phyloP scores from a whole-genome alignment of 2,329 filamentous ascomycete species.

The Scedosporium dehoogii region DNA sequence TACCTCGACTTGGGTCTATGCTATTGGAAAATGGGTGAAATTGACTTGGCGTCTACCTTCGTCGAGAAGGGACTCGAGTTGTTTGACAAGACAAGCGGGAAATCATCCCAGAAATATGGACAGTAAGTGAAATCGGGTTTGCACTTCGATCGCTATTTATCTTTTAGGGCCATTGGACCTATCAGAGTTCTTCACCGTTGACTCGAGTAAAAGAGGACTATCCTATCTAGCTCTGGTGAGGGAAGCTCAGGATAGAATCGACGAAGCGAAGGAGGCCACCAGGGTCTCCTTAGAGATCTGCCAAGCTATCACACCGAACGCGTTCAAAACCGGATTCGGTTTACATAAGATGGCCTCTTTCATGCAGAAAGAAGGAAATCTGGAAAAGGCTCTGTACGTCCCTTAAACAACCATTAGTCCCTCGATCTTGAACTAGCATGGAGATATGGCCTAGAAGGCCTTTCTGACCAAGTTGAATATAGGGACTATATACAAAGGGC shows the following conservation, averaged over 20 bases:
- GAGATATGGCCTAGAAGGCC: neutral
- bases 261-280: neutral
- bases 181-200: neutral
- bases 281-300: neutral
- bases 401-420: neutral
- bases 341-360: neutral
- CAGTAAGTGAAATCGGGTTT: neutral
- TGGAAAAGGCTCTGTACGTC: neutral
- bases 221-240: neutral
- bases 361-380: neutral
- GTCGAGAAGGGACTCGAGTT: neutral
- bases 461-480: neutral
- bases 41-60: neutral
- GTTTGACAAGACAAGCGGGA: neutral
- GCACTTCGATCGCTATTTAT: too few species aligned
- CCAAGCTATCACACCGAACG: neutral
- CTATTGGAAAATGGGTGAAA: neutral
- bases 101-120: neutral
- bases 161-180: neutral
- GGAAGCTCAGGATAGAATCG: neutral
- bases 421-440: neutral
- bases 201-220: neutral
- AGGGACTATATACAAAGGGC: neutral
- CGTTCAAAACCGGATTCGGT: neutral
- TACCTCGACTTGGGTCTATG: neutral